Evolutionary conservation across 2,329 filamentous ascomycete genomes (phyloP), one percentile per base, ranked within the genome.

Genomic region (Colletotrichum incanum): DNA sequence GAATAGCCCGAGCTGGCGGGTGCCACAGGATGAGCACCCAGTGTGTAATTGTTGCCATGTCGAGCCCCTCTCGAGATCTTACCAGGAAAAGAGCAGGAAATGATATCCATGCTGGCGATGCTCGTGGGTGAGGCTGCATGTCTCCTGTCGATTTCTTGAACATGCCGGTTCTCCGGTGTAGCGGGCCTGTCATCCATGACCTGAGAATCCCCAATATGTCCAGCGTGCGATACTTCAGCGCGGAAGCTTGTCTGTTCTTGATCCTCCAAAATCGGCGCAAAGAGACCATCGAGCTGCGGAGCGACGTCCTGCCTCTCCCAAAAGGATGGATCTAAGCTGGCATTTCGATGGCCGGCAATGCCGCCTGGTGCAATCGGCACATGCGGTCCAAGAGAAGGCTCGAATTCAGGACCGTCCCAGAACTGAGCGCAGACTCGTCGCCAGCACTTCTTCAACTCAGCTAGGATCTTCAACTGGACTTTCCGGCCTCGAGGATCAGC

Each of bases 401-500:
- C 87, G 45, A 92, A 92, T 58, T 94, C 90, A 0, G 90, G 86
- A 0, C 89, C 89, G 74, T 97, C 94, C 96, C 96, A 99, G 80
- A 95, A 98, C 67, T 95, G 84, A 0, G 93, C 92, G 80, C 95
- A 98, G 26, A 96, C 94, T 63, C 95, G 90, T 80, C 95, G 92
- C 96, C 96, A 99, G 80, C 96, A 98, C 80, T 98, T 97, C 82
- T 99, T 99, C 74, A 99, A 85, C 82, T 99, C 96, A 39, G 93
- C 91, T 45, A 99, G 87, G 75, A 98, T 97, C 81, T 98, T 98
- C 71, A 97, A 77, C 62, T 89, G 89, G 2, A 89, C 87, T 74
- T 89, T 90, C 18, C 83, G 82, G 28, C 81, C 83, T 45, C 79
- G 78, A 2, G 79, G 76, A 23, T 87, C 83, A 52, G 84, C 81